Percentiles rank a stretch among this genome's conserved stretches.
phyloP scores from a whole-genome alignment of 2,329 filamentous ascomycete genomes.

The Cladosporium sp. region DNA sequence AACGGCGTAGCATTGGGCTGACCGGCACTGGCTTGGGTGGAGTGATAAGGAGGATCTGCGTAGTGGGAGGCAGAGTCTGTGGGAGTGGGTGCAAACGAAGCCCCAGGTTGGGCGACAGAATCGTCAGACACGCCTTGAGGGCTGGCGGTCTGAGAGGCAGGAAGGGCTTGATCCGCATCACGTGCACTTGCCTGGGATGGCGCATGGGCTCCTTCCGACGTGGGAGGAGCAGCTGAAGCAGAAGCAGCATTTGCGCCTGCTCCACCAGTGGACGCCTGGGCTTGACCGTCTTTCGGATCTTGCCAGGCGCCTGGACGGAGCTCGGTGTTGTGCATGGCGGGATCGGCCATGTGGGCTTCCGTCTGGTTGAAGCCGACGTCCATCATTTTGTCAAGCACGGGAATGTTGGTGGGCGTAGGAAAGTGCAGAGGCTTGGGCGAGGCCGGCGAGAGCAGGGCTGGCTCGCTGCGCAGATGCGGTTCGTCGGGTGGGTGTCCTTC shows the following conservation, averaged over 20 bases:
- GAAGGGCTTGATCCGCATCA: background rate
- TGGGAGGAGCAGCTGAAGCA: background rate
- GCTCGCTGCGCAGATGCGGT: conserved; percentile 59
- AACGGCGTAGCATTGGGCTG: conserved; percentile 15
- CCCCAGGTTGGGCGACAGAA: conserved; percentile 5
- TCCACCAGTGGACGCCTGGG: background rate
- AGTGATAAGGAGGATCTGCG: conserved; percentile 7
- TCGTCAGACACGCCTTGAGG: conserved; percentile 8
- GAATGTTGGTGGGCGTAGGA: conserved; percentile 63
- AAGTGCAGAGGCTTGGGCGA: conserved; percentile 67
- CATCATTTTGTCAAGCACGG: conserved; percentile 66
- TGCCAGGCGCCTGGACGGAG: conserved; percentile 31
- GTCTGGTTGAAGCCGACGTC: conserved; percentile 67
- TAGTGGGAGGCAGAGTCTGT: conserved; percentile 11
- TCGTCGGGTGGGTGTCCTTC: conserved; percentile 48
- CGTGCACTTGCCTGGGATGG: conserved; percentile 10
- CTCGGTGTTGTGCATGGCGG: conserved; percentile 30
- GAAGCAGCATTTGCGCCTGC: conserved; percentile 3
- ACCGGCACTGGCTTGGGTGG: background rate
- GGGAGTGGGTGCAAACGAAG: conserved; percentile 4
- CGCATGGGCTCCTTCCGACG: background rate
- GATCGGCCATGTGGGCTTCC: conserved; percentile 48
- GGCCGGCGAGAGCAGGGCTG: conserved; percentile 56
- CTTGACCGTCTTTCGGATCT: conserved; percentile 19
- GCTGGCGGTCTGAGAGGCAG: background rate